Base-by-base conservation (phyloP, 1,284 basidiomycete genomes). In the Phellopilus nigrolimitatus region DNA sequence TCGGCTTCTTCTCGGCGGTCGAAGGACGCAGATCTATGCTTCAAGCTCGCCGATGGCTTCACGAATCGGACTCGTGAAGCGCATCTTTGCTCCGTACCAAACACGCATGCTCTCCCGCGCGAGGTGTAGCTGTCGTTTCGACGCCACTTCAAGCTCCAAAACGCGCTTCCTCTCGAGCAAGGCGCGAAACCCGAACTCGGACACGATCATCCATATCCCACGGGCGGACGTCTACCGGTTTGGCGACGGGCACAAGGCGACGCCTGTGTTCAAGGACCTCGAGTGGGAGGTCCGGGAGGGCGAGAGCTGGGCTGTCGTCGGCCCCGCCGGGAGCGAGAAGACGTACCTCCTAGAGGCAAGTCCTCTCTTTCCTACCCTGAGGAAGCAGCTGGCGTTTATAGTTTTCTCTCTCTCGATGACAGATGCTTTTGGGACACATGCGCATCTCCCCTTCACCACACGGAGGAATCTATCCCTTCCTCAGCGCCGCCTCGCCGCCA, bases 241-340 rank as follows among this genome's bases (percentile, higher is more conserved):
- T 55, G 78, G 79, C 0, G 74, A 75, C 54, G 61, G 71, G 9
- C 69, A 72, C 48, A 56, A 58, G 17, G 65, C 71, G 1, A 53
- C 62, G 1, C 79, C 82, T 4, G 66, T 81, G 1, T 74, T 89
- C 58, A 72, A 66, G 0, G 68, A 75, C 47, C 58, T 80, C 2
- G 69, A 76, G 21, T 87, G 86, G 84, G 77, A 71, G 1, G 73
- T 88, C 3, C 67, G 72, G 15, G 74, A 81, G 9, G 71, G 72
- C 28, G 75, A 87, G 60, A 82, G 73, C n/a, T 89, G 88, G 87
- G 87, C 83, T 0, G 72, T 90, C 15, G 71, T 89, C 5, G 80
- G 75, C 0, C 69, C 74, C 7, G 80, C 75, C 7, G 70, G 73
- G 54, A 69, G 75, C 57, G 70, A 75, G 61, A 78, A 81, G 61